A percentile compares a stretch with the other conserved stretches of the same genome.
Conservation (phyloP, 352 stramenopile genomes). For the Phytophthora crassamura region DNA sequence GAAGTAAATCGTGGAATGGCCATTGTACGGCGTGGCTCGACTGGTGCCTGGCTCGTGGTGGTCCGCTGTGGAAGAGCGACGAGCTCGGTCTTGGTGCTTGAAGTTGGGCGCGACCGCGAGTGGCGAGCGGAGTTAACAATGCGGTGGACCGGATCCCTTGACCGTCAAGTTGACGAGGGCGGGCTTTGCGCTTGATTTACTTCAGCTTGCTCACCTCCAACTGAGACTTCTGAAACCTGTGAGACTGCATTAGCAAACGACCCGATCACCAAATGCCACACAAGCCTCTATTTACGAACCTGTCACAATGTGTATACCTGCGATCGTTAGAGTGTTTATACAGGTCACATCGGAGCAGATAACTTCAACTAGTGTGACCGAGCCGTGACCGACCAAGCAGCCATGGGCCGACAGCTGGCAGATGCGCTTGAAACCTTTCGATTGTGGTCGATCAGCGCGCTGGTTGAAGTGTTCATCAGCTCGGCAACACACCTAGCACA, state of each 20-base stretch:
- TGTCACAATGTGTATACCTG: neutral
- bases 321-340: too few relatives aligned
- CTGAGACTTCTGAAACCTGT: conserved; percentile 17
- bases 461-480: too few relatives aligned
- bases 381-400: too few relatives aligned
- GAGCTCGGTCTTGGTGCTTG: conserved; percentile 5
- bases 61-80: too few relatives aligned
- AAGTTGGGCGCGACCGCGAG: conserved; percentile 7
- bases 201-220: conserved; percentile 25
- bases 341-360: too few relatives aligned
- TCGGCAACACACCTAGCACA: neutral
- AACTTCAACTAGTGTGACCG: too few relatives aligned
- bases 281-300: neutral
- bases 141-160: too few relatives aligned
- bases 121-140: neutral
- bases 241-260: conserved; percentile 1
- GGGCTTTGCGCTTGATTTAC: conserved; percentile 27
- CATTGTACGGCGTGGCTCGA: neutral
- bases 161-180: too few relatives aligned
- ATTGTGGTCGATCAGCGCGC: too few relatives aligned
- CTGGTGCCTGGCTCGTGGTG: neutral
- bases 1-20: conserved; percentile 24
- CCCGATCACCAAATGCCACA: neutral
- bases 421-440: too few relatives aligned
- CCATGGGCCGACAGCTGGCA: too few relatives aligned